These are phyloP conservation scores for Agapanthus africanus DNA, from an alignment of 106 monocot genomes.

Conservation along the genomic window DNA sequence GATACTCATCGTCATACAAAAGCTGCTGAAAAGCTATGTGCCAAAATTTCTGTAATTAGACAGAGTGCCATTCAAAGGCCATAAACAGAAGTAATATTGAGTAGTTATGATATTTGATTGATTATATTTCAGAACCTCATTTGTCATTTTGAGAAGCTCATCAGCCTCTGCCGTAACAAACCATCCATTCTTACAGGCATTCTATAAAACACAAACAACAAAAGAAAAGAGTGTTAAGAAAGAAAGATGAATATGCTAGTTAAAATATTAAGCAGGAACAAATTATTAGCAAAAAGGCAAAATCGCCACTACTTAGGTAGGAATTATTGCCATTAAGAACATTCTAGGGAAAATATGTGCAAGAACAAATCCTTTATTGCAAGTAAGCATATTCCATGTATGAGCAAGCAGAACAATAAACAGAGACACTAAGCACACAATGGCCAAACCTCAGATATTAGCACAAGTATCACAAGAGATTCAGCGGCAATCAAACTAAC, in stretches of 20 bases:
- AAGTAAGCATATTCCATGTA: too few species aligned
- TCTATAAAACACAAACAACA: conserved; percentile 3
- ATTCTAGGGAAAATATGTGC: not conserved
- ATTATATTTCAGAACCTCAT: conserved; percentile 10
- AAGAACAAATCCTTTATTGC: too few species aligned
- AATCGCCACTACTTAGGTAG: too few species aligned
- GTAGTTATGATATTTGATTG: not conserved
- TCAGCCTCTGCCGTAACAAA: conserved; percentile 10
- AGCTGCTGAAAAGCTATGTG: conserved; percentile 5
- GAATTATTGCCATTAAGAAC: not conserved
- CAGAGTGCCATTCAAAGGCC: not conserved
- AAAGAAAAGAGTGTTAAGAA: too few species aligned
- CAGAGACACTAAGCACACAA: too few species aligned
- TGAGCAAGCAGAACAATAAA: too few species aligned
- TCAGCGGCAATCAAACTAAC: too few species aligned
- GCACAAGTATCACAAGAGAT: too few species aligned
- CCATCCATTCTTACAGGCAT: conserved; percentile 15
- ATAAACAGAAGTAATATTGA: not conserved
- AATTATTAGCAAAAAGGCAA: not conserved
- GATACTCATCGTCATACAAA: conserved; percentile 13
- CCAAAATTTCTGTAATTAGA: conserved; percentile 7
- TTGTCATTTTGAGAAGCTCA: conserved; percentile 10
- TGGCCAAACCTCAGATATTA: too few species aligned
- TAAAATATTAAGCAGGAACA: too few species aligned
- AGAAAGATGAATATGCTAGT: not conserved